Percentiles rank a stretch among this genome's conserved stretches.
Conservation (phyloP, 2,329 filamentous ascomycete genomes). For the Boeremia exigua region DNA sequence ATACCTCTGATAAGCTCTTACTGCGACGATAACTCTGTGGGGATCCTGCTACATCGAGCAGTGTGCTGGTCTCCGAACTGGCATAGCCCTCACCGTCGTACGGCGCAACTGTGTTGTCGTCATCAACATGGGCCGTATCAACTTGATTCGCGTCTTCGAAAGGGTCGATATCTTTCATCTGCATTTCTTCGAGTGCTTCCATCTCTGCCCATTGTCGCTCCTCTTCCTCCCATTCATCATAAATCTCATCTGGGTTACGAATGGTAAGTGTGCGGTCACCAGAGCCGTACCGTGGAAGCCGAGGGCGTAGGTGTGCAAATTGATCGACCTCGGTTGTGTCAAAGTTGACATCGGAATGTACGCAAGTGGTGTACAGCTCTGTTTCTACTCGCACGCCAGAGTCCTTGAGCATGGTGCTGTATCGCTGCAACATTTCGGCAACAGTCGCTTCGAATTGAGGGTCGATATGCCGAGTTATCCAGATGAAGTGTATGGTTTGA, state of each 20-base stretch:
- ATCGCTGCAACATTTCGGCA: slow-evolving; percentile 18
- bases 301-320: slow-evolving; percentile 33
- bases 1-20: slow-evolving; percentile 11
- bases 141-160: slow-evolving; percentile 8
- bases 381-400: slow-evolving; percentile 22
- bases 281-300: not conserved
- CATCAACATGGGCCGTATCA: not conserved
- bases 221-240: slow-evolving; percentile 28
- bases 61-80: slow-evolving; percentile 26
- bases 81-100: slow-evolving; percentile 17
- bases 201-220: slow-evolving; percentile 21
- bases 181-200: slow-evolving; percentile 9
- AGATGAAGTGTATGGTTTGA: slow-evolving; percentile 27
- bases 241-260: slow-evolving; percentile 31
- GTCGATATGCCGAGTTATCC: slow-evolving; percentile 33
- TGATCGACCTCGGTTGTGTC: slow-evolving; percentile 21
- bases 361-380: slow-evolving; percentile 31
- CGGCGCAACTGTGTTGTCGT: not conserved
- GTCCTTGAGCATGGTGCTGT: slow-evolving; percentile 22
- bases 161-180: slow-evolving; percentile 16
- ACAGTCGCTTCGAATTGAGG: slow-evolving; percentile 33
- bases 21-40: not conserved
- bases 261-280: slow-evolving; percentile 22
- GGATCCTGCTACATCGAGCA: slow-evolving; percentile 22
- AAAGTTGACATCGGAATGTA: slow-evolving; percentile 5